Evolutionary conservation across 2,329 filamentous ascomycete genomes (phyloP), one percentile per base, ranked within the genome.

Genomic region (Talaromyces sp.): DNA sequence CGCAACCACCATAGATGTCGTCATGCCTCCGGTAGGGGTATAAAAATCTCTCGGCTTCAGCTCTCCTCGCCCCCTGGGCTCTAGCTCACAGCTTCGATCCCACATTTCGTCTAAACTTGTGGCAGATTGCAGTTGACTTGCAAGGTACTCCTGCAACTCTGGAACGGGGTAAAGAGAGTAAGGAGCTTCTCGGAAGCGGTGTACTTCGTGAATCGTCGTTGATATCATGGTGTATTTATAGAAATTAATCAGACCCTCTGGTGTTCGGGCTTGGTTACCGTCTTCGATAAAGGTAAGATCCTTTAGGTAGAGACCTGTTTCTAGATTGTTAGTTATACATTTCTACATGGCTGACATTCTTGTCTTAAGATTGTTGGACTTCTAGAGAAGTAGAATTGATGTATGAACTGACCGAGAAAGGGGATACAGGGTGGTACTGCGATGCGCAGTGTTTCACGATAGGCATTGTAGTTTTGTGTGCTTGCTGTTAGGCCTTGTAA

Each of bases 21-120:
- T 54, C 45, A 50, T 56, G 9, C 56, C 51, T 20, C 56, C 56
- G 4, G 54, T 56, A 8, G 54, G 42, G 9, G 47, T 52, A 49
- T 56, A 56, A 19, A 41, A 30, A 42, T 56, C 54, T 20, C 56
- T 39, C 3, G 41, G 47, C 20, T 53, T 51, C 20, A 44, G 43
- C 30, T 97, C 92, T 77, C 96, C 92, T 65, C 91, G 83, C 77
- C 96, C 92, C 63, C 92, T 84, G 56, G 93, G 92, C 74, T 97
- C 93, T 51, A 97, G 85, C 66, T 86, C 81, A 74, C 97, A 79
- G 75, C 90, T 96, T 81, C 90, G 91, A 75, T 96, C 90, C 78
- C 97, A 97, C 92, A 96, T 95, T 77, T 96, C 91, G 71, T 96
- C 90, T 54, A 97, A 90, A 69, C 97, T 91, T 40, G 89, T 88